phyloP scores from a whole-genome alignment of 768 basidiomycete species.

The Phanerochaete carnosa region DNA sequence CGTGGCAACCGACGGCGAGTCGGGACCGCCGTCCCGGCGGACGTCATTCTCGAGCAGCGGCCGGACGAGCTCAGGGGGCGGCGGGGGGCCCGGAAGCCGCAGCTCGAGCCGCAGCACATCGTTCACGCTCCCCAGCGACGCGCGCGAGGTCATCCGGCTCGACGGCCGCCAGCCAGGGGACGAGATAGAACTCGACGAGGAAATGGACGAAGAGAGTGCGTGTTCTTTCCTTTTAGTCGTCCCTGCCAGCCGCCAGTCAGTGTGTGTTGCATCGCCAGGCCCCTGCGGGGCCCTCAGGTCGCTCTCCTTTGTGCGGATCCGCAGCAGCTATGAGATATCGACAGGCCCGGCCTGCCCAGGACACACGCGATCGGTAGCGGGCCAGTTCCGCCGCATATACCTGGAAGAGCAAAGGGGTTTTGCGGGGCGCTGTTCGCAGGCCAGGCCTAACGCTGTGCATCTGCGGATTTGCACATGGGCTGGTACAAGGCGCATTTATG shows the following conservation, averaged over 20 bases:
- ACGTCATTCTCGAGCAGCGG: constrained; percentile 70
- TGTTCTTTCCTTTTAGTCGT: constrained; percentile 6
- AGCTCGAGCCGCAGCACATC: constrained; percentile 79
- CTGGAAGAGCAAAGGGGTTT: background rate
- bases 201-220: constrained; percentile 88
- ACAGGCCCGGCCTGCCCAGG: background rate
- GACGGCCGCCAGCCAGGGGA: constrained; percentile 39
- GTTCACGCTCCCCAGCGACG: constrained; percentile 75
- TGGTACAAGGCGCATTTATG: background rate
- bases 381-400: background rate
- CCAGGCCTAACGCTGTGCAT: background rate
- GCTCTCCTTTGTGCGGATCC: background rate
- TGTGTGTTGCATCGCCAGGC: background rate
- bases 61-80: constrained; percentile 47
- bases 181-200: constrained; percentile 70
- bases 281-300: background rate
- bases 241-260: background rate
- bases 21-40: constrained; percentile 69
- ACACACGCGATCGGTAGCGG: background rate
- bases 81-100: constrained; percentile 51
- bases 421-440: background rate
- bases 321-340: background rate
- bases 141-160: constrained; percentile 54
- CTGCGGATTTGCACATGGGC: background rate
- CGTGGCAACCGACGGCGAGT: constrained; percentile 50